These are phyloP conservation scores for Fusarium anthophilum DNA, from an alignment of 2,329 filamentous ascomycete species.

Conservation along the genomic window DNA sequence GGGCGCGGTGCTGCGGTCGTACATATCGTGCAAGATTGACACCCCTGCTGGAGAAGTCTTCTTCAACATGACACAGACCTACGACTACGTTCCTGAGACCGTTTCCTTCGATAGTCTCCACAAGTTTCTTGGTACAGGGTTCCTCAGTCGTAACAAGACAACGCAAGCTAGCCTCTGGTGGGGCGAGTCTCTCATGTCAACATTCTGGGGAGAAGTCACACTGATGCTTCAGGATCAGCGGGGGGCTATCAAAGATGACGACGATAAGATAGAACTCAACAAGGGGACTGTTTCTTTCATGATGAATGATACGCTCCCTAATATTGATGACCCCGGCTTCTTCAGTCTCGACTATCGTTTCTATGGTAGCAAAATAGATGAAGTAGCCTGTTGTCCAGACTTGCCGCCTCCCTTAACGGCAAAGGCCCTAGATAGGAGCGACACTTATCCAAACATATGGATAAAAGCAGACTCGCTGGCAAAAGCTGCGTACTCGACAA, in stretches of 20 bases:
- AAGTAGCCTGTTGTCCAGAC: not conserved
- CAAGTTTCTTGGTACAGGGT: not conserved
- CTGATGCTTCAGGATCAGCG: not conserved
- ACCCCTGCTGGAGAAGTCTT: not conserved
- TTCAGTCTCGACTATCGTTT: not conserved
- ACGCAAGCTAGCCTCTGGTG: not conserved
- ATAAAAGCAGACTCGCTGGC: not conserved
- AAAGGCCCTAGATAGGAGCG: not conserved
- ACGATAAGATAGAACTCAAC: not conserved
- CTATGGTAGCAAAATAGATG: fast-evolving
- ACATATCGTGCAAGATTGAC: not conserved
- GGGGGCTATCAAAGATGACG: not conserved
- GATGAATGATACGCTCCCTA: fast-evolving
- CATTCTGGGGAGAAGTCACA: not conserved
- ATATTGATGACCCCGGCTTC: not conserved
- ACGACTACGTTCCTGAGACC: not conserved
- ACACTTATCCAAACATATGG: not conserved
- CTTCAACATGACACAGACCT: not conserved
- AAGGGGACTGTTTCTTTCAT: not conserved
- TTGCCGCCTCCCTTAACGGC: not conserved
- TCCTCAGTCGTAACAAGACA: not conserved
- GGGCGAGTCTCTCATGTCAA: not conserved
- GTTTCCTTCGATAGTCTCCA: not conserved
- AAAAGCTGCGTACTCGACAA: not conserved
- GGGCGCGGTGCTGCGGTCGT: not conserved